These are phyloP conservation scores for Trypanosomatidae sp. DNA, from an alignment of 208 protist species.

Conservation along the genomic window DNA sequence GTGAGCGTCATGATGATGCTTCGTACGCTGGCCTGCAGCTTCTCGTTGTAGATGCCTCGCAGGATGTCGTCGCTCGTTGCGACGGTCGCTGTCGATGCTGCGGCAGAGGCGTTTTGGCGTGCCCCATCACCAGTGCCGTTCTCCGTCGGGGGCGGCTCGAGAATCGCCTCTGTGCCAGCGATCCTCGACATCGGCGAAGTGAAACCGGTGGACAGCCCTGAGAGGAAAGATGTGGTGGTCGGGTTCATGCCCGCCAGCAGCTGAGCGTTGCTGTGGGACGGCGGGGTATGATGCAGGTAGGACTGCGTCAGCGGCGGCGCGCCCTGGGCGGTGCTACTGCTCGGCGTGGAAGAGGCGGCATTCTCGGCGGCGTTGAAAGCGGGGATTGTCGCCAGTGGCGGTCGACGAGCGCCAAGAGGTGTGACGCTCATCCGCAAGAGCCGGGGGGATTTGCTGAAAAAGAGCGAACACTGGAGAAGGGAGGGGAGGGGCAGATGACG, in stretches of 20 bases:
- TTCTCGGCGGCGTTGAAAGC: not conserved
- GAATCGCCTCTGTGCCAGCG: not conserved
- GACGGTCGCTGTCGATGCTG: not conserved
- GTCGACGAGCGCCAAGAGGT: not conserved
- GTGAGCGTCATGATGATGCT: conserved; percentile 57
- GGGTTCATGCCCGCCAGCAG: conserved; percentile 15
- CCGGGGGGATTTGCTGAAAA: not conserved
- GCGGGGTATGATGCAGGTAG: not conserved
- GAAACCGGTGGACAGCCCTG: not conserved
- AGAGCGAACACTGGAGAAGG: no score
- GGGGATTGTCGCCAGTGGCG: not conserved
- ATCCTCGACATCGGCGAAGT: not conserved
- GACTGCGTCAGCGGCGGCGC: not conserved
- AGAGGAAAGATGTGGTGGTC: not conserved
- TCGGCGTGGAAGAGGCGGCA: not conserved
- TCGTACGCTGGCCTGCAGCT: conserved; percentile 60
- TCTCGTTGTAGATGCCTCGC: conserved; percentile 65
- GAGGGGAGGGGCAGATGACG: not conserved
- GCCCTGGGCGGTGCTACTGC: not conserved
- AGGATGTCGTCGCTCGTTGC: conserved; percentile 34
- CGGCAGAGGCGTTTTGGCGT: not conserved
- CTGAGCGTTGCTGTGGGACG: conserved; percentile 9
- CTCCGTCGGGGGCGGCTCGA: not conserved
- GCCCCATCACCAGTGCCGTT: not conserved
- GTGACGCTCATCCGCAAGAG: not conserved